These are phyloP conservation scores for Zoysia matrella DNA, from an alignment of 202 grass and related monocot species.

Conservation along the genomic window DNA sequence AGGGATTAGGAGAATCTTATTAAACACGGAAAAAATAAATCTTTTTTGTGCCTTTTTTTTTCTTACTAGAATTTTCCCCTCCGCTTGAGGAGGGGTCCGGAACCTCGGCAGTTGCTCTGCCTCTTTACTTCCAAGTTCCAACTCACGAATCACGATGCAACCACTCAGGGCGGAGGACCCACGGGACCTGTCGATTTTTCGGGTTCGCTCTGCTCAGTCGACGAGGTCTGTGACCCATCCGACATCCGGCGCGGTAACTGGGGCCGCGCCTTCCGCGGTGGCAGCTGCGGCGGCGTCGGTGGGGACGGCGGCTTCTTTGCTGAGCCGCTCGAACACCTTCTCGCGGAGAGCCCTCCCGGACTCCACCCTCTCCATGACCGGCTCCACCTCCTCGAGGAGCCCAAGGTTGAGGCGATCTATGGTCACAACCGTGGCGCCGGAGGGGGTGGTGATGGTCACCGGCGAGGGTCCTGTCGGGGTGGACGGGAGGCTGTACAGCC, in stretches of 20 bases:
- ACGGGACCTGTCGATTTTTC: not conserved
- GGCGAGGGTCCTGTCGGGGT: not conserved
- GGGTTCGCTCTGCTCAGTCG: constrained; percentile 42
- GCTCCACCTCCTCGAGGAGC: constrained; percentile 44
- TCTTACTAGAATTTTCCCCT: not conserved
- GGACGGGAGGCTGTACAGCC: constrained; percentile 64
- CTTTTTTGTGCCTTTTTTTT: too few relatives aligned
- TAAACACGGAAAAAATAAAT: not conserved
- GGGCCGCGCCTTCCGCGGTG: not conserved
- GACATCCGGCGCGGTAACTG: constrained; percentile 55
- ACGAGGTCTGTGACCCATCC: constrained; percentile 83
- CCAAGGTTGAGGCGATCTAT: constrained; percentile 60
- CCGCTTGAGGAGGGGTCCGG: too few relatives aligned
- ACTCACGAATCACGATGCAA: not conserved
- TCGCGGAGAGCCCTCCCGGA: too few relatives aligned
- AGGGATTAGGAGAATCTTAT: constrained; percentile 43
- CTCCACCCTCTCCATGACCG: too few relatives aligned
- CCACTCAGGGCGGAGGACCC: not conserved
- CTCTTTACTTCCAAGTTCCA: not conserved
- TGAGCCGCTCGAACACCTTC: too few relatives aligned
- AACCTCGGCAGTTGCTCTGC: not conserved
- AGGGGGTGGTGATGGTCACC: constrained; percentile 5
- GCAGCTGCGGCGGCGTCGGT: not conserved
- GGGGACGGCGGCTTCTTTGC: constrained; percentile 49
- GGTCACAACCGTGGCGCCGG: constrained; percentile 31